These are phyloP conservation scores for Cladophialophora carrionii DNA, from an alignment of 2,329 filamentous ascomycete species.

Conservation along the genomic window DNA sequence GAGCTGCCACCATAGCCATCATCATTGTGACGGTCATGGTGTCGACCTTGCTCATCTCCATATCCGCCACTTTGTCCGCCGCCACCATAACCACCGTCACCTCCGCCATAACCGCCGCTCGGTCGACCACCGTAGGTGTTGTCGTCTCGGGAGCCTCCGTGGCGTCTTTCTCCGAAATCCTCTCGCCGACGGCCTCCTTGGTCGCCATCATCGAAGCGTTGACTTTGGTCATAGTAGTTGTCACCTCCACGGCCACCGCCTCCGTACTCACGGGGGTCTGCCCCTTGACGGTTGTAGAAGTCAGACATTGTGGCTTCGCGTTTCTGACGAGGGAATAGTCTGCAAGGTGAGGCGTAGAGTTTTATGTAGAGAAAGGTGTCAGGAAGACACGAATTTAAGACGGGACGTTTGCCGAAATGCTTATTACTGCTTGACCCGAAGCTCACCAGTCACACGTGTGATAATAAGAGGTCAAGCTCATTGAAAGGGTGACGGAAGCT, in stretches of 20 bases:
- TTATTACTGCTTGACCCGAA: neutral
- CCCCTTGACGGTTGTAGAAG: conserved; percentile 30
- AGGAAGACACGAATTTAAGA: neutral
- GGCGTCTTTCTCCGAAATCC: conserved; percentile 28
- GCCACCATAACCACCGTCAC: conserved; percentile 13
- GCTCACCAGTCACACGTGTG: neutral
- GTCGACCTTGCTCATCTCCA: conserved; percentile 19
- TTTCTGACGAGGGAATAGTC: neutral
- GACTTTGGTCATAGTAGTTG: conserved; percentile 34
- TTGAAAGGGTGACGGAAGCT: neutral
- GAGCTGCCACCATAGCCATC: conserved; percentile 35
- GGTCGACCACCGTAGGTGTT: conserved; percentile 27
- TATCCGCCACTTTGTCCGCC: neutral
- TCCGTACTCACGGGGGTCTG: conserved; percentile 31
- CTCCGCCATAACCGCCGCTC: neutral
- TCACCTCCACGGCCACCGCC: conserved; percentile 34
- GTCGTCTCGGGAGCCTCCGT: conserved; percentile 23
- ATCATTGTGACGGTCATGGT: conserved; percentile 29
- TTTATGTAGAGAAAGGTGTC: neutral
- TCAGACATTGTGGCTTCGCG: conserved; percentile 29
- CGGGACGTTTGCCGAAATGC: neutral
- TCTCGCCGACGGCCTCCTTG: conserved; percentile 28
- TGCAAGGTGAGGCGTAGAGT: neutral
- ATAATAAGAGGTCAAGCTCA: neutral
- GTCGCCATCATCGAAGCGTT: conserved; percentile 30